Evolutionary conservation across 1,284 basidiomycete genomes (phyloP).

Genomic region (Ganoderma sinense): DNA sequence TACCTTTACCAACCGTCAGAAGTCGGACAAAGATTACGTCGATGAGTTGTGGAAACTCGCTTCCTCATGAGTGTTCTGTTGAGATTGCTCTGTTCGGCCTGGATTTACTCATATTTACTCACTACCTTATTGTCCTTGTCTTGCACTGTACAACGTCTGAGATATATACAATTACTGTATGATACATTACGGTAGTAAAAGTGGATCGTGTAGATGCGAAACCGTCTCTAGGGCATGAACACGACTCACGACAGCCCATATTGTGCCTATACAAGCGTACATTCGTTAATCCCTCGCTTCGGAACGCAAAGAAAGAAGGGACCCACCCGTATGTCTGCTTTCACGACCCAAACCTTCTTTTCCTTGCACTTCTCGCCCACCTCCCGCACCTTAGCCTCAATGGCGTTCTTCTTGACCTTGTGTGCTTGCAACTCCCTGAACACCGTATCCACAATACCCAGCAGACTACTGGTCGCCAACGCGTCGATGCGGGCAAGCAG

Average conservation of each 20-base stretch:
- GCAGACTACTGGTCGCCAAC: conserved; percentile 64
- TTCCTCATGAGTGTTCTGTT: conserved; percentile 48
- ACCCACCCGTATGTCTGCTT: conserved; percentile 47
- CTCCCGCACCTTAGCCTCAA: conserved; percentile 81
- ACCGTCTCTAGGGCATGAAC: neutral
- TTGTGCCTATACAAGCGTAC: conserved; percentile 17
- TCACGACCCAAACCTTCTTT: conserved; percentile 75
- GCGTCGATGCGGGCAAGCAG: conserved; percentile 65
- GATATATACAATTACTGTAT: conserved; percentile 20
- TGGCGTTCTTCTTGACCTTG: conserved; percentile 82
- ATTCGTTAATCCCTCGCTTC: neutral
- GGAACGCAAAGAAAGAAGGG: neutral
- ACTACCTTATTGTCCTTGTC: neutral
- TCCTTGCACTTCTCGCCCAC: conserved; percentile 75
- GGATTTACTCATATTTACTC: conserved; percentile 4
- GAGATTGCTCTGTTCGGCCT: neutral
- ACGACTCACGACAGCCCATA: conserved; percentile 18
- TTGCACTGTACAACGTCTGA: neutral
- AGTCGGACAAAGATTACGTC: conserved; percentile 42
- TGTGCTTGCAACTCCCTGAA: conserved; percentile 69
- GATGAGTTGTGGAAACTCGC: conserved; percentile 66
- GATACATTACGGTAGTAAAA: conserved; percentile 13
- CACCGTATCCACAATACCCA: conserved; percentile 74
- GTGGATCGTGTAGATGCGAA: neutral
- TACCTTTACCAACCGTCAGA: conserved; percentile 38